A percentile compares a stretch with the other conserved stretches of the same genome.
phyloP scores from a whole-genome alignment of 352 stramenopile species.

The Thalassiosira livingstoniorum region DNA sequence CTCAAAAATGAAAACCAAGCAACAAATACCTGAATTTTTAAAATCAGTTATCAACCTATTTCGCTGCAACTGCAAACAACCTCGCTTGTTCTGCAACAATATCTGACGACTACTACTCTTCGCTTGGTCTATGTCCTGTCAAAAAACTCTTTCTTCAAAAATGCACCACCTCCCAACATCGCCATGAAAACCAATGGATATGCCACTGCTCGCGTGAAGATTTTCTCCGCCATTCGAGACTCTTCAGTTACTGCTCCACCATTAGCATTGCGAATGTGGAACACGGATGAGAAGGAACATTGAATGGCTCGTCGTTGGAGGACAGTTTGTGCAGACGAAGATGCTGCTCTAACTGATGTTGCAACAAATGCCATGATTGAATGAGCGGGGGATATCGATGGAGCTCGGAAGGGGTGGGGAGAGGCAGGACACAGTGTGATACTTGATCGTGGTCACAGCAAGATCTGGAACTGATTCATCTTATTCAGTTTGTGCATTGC shows the following conservation, averaged over 20 bases:
- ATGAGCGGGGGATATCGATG: neutral
- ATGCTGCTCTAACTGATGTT: constrained; percentile 22
- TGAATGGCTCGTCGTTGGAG: constrained; percentile 64
- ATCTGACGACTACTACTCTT: too few species aligned
- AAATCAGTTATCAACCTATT: too few species aligned
- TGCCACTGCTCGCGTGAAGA: constrained; percentile 29
- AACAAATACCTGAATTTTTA: too few species aligned
- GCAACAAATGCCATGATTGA: constrained; percentile 3
- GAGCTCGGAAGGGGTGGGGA: neutral
- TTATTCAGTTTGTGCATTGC: neutral
- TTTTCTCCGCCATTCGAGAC: constrained; percentile 20
- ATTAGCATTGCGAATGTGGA: constrained; percentile 55
- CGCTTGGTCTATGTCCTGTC: too few species aligned
- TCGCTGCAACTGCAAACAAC: too few species aligned
- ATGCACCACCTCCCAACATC: constrained; percentile 10
- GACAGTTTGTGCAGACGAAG: constrained; percentile 39
- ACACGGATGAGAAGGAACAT: constrained; percentile 66
- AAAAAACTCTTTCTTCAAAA: constrained; percentile 30
- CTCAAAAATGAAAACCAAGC: too few species aligned
- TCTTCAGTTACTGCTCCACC: constrained; percentile 21
- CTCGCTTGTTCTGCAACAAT: too few species aligned
- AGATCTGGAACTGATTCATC: neutral
- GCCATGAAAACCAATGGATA: constrained; percentile 33
- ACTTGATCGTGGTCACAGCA: neutral
- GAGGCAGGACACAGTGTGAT: neutral